These are phyloP conservation scores for Candida ulmi DNA, from an alignment of 805 yeast species.

Conservation along the genomic window DNA sequence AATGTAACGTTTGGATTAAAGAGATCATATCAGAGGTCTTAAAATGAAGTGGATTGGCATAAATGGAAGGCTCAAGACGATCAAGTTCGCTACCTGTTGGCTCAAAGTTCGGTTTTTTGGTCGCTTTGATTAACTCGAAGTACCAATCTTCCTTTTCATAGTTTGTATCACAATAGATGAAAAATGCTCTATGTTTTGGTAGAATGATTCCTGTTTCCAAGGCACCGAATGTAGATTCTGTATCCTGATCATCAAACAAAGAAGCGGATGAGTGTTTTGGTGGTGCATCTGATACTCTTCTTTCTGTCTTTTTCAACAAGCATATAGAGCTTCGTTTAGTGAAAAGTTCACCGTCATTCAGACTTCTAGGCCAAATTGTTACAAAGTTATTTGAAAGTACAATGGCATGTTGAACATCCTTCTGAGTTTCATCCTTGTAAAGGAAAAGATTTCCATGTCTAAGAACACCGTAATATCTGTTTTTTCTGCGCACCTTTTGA, in stretches of 20 bases:
- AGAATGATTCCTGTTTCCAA: conserved; percentile 19
- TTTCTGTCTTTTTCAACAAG: conserved; percentile 44
- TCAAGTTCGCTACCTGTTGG: conserved; percentile 22
- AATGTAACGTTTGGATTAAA: conserved; percentile 70
- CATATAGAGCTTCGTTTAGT: conserved; percentile 78
- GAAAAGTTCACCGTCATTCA: conserved; percentile 73
- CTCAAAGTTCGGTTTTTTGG: conserved; percentile 36
- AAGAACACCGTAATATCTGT: conserved; percentile 61
- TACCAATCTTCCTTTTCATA: conserved; percentile 92
- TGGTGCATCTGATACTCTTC: conserved; percentile 21
- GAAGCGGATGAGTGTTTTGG: conserved; percentile 29
- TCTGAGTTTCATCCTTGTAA: conserved; percentile 64
- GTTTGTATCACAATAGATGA: conserved; percentile 70
- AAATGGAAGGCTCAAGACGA: conserved; percentile 47
- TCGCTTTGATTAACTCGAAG: conserved; percentile 74
- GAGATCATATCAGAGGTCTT: conserved; percentile 66
- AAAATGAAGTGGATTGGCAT: conserved; percentile 72
- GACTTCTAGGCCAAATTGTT: conserved; percentile 77
- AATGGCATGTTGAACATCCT: conserved; percentile 71
- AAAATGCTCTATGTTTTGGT: conserved; percentile 38
- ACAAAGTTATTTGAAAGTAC: conserved; percentile 68
- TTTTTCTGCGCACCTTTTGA: conserved; percentile 42
- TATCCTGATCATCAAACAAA: conserved; percentile 2
- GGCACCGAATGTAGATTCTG: conserved; percentile 18
- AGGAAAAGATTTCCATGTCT: conserved; percentile 86